phyloP scores from a whole-genome alignment of 2,329 filamentous ascomycete species.

The Aphanoascus verrucosus region DNA sequence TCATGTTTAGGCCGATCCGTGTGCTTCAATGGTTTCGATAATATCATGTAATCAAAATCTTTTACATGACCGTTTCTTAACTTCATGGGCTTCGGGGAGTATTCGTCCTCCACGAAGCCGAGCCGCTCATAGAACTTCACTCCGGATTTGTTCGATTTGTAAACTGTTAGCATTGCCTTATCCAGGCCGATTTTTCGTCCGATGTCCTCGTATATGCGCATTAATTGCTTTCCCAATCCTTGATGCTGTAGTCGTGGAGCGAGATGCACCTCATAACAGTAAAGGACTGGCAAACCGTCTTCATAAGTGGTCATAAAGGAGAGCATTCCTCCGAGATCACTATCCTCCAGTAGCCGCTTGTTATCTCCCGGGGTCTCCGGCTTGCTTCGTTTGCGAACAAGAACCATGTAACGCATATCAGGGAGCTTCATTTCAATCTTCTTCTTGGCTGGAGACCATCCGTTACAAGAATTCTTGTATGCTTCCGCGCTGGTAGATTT shows the following conservation, averaged over 20 bases:
- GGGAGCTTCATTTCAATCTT: conserved; percentile 47
- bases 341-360: not conserved
- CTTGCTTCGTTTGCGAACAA: conserved; percentile 23
- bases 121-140: conserved; percentile 40
- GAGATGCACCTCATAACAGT: conserved; percentile 55
- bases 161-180: conserved; percentile 53
- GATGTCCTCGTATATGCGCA: conserved; percentile 40
- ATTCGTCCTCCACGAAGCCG: conserved; percentile 44
- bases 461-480: conserved; percentile 42
- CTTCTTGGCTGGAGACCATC: conserved; percentile 48
- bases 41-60: conserved; percentile 43
- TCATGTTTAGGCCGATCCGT: conserved; percentile 1
- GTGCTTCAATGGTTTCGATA: conserved; percentile 37
- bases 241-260: conserved; percentile 33
- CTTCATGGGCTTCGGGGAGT: conserved; percentile 41
- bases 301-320: conserved; percentile 50
- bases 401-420: conserved; percentile 49
- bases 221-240: conserved; percentile 44
- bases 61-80: conserved; percentile 42
- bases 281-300: conserved; percentile 46
- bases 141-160: conserved; percentile 42
- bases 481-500: conserved; percentile 43
- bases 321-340: conserved; percentile 32
- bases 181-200: conserved; percentile 38
- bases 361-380: not conserved